Evolutionary conservation across 83 land plant species (phyloP), one percentile per base, ranked within the genome.

Genomic region (Thuja plicata): DNA sequence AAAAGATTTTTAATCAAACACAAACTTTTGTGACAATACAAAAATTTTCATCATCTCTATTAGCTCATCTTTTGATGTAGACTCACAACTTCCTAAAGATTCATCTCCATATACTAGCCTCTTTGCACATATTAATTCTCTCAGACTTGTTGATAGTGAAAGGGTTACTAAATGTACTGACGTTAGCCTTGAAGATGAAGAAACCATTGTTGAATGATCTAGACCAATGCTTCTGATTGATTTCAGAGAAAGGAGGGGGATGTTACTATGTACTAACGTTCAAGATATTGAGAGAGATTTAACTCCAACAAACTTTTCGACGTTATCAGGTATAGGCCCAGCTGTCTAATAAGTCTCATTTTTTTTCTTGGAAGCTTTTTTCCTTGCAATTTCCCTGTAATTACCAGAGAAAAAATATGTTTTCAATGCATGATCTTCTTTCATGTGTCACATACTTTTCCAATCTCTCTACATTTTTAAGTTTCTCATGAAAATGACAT

Each of bases 351-450:
- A n/a, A 45, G 32, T 54, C 54, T 85, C 90, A 21, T 46, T 34
- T 37, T 19, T 88, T 54, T 55, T 85, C 40, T 90, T 90, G 12
- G 84, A 10, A 21, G 95, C 87, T 46, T 43, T 78, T 66, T 6
- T 84, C 76, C 15, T 78, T 89, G 92, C 91, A 54, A 91, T 27
- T 86, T 91, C 92, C 54, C 92, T 87, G 78, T 62, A 54, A 77
- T 91, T 85, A 52, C 92, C 92, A 87, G 91, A 91, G 43, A 91
- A 91, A 60, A 85, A 91, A 91, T n/a, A 91, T 91, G 87, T 88
- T 91, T 77, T 91, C 82, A 52, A 91, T 89, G 40, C 96, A 91
- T 77, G 91, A 77, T 73, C 88, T 87, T 79, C 99, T 92, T 7
- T 94, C 92, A 27, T 92, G 89, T n/a, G 86, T 89, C 2, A 88